phyloP scores from a whole-genome alignment of 257 asterid genomes.

The Solanum virginianum region DNA sequence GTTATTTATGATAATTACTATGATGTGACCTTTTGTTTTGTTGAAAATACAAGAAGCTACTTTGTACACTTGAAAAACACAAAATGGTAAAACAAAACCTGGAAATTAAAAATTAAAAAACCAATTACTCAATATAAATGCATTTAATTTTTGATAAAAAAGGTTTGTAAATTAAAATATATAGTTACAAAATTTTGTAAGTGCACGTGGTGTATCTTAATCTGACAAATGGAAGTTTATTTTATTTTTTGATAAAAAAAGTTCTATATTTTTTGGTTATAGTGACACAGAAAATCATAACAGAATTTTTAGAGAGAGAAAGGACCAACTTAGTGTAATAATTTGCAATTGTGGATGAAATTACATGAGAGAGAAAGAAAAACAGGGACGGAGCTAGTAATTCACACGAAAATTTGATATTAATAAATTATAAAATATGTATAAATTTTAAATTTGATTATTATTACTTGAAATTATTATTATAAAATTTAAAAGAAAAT shows the following conservation, averaged over 20 bases:
- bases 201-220: constrained; percentile 33
- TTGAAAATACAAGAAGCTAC: neutral
- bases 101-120: constrained; percentile 6
- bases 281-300: neutral
- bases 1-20: neutral
- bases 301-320: neutral
- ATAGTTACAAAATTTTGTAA: neutral
- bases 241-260: no score
- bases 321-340: neutral
- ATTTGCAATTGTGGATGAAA: neutral
- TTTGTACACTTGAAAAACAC: neutral
- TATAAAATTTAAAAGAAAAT: neutral
- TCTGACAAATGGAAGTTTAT: constrained; percentile 13
- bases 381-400: no score
- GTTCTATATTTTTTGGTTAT: neutral
- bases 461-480: neutral
- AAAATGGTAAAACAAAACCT: neutral
- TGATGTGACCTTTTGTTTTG: neutral
- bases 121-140: neutral
- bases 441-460: neutral
- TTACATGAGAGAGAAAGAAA: neutral
- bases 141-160: neutral
- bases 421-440: neutral
- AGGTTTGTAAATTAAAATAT: neutral
- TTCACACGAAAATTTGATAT: neutral